Base-by-base conservation (phyloP, 2,329 filamentous ascomycete genomes). In the Neofusicoccum parvum region DNA sequence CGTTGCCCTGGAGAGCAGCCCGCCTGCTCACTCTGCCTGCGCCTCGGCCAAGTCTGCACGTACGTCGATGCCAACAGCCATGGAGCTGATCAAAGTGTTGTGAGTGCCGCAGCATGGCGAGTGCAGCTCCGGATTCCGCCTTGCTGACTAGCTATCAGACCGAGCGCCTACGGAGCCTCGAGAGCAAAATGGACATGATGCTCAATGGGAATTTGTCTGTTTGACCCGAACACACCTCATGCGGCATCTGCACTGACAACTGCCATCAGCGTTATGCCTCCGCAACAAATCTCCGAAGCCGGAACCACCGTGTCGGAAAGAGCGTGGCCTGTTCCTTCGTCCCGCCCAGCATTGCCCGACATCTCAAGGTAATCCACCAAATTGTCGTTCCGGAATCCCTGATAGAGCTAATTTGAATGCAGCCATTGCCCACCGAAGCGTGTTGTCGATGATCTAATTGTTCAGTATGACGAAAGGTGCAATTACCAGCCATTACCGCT, bases 1-100 rank as follows among this genome's bases (percentile, higher is more conserved):
- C 79, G 79, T 72, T 85, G 83, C 66, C 81, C 82, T 1, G 83
- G 82, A 11, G 82, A 85, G 68, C 79, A 81, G 65, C 83, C 83
- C 0, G 69, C 76, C 0, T 85, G 83, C 68, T 83, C 82, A 1
- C 78, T 82, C 62, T 85, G 83, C 71, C 74, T 78, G 36, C 78
- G 82, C n/a, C 73, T 85, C 36, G 76, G 78, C 3, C 82, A 84
- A 69, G 70, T 70, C 67, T 85, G 83, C 12, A 48, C 56, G 1
- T 60, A 60, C 12, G 32, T 2, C 32, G 43, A 60, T 14, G 36
- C 36, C 7, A 56, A 11, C 20, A 27, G 6, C 14, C 12, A 43
- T 32, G 43, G 27, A 32, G 32, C 9, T 32, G 56, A 60, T 36
- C 56, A 60, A 6, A 48, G 10, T n/a, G 17, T 60, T 60, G 56